phyloP scores from a whole-genome alignment of 176 grass and related monocot species.

The Cenchrus americanus region DNA sequence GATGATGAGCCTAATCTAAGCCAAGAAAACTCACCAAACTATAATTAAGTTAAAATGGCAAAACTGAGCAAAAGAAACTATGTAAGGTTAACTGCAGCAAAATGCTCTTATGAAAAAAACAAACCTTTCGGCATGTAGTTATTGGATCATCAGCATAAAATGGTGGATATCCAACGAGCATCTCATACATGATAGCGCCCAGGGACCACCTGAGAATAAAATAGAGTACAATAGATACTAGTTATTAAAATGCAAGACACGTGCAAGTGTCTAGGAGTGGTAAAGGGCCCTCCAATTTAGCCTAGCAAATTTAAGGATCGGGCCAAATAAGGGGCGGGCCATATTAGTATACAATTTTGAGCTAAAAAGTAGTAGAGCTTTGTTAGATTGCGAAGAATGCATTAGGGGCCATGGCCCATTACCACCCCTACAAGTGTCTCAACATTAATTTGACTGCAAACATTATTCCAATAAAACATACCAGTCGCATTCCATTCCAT shows the following conservation, averaged over 20 bases:
- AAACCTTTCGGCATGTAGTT: conserved; percentile 96
- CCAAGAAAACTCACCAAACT: conserved; percentile 26
- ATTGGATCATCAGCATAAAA: conserved; percentile 97
- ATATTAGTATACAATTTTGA: too few relatives aligned
- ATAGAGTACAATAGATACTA: conserved; percentile 13
- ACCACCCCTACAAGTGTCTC: conserved; percentile 17
- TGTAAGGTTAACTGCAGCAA: conserved; percentile 12
- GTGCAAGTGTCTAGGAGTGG: too few relatives aligned
- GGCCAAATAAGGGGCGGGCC: too few relatives aligned
- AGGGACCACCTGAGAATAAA: conserved; percentile 83
- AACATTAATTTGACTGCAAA: not conserved
- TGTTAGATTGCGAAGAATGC: too few relatives aligned
- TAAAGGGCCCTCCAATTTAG: too few relatives aligned
- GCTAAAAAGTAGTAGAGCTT: too few relatives aligned
- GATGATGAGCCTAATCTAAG: conserved; percentile 26
- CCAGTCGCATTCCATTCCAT: conserved; percentile 99
- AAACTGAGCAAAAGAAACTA: conserved; percentile 1
- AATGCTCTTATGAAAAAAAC: conserved; percentile 19
- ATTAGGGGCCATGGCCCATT: too few relatives aligned
- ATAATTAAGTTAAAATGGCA: conserved; percentile 16
- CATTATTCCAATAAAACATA: conserved; percentile 37
- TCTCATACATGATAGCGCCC: conserved; percentile 99
- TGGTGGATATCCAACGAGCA: conserved; percentile 97
- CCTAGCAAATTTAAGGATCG: too few relatives aligned
- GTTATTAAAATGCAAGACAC: conserved; percentile 19